Evolutionary conservation across 257 asterid genomes (phyloP), one percentile per base, ranked within the genome.

Genomic region (Penstemon eatonii): DNA sequence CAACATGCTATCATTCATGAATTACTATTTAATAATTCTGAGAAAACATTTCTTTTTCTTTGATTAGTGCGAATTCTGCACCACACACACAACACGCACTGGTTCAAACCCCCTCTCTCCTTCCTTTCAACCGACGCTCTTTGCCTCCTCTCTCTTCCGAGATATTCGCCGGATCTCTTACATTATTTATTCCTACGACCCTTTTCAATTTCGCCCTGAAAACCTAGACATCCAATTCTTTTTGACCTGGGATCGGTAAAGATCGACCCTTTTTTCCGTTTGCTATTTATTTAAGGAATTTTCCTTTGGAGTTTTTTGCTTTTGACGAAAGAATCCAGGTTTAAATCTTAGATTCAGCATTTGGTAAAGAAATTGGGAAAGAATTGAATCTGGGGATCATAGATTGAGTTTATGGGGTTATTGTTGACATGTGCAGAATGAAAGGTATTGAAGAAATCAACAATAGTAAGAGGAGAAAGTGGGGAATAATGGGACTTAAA

Each of bases 401-500:
- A 7, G 51, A 11, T 58, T 40, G 70, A 12, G 56, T 75, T 50
- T 70, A 72, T 75, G 84, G 74, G 64, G 50, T 41, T 73, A 73
- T 63, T 63, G 79, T 81, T 59, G 86, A 74, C 54, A 87, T 88
- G 94, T 90, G 91, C 75, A 79, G 76, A 61, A 46, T 82, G 74
- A 84, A 76, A 71, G 80, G 75, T 67, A 72, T 81, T 69, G 85
- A 75, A 73, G 82, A 71, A 76, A 71, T 73, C 25, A 67, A 51
- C 45, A 59, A 67, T 47, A 55, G 68, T 15, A 80, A 76, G 66
- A 79, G 87, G 70, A 76, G 82, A 58, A 79, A 66, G 78, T 76
- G 85, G 88, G 90, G 83, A 47, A 75, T 78, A 66, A 87, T 84
- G 95, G 92, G 94, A 60, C 76, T 90, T 19, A 91, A 89, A 77